Evolutionary conservation across 768 basidiomycete species (phyloP), one percentile per base, ranked within the genome.

Genomic region (Naematelia encephala): DNA sequence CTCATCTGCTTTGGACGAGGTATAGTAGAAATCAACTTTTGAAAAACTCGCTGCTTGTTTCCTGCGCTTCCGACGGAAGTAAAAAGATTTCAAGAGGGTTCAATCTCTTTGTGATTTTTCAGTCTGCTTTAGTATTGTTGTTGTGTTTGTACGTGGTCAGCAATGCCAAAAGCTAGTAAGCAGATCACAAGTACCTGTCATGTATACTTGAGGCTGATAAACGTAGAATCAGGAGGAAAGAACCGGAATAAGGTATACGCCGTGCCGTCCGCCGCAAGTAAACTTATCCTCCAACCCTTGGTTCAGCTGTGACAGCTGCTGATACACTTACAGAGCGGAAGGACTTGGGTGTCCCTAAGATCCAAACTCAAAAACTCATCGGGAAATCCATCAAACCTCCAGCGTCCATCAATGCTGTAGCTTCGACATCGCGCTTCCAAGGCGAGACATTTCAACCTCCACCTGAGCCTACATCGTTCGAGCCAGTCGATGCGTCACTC

Each of bases 321-420:
- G n/a, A n/a, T n/a, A 54, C 10, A 2, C 27, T 5, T 34, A 25
- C 22, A 72, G 66, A 63, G 46, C 91, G 88, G 78, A 92, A 90
- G 72, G 91, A 94, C 74, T 88, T 89, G 30, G 92, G 91, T 16
- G 80, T 96, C 1, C 91, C 91, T 4, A 85, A 87, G 69, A 82
- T 94, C 1, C 87, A 89, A 14, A 81, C 85, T 77, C 79, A 88
- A 49, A 89, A 89, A 79, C 19, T 79, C 81, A 59, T 82, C 53
- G 59, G 66, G 51, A 60, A 68, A 57, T 49, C 66, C 49, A 57
- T 65, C 46, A 63, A 61, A 56, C 55, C 57, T 23, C 57, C 63
- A 28, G 62, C 28, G 5, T 52, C 23, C 34, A 39, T 39, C 34
- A 39, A 39, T 39, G 34, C 34, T 16, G 34, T 39, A 39, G 34